These are phyloP conservation scores for Lactarius psammicola DNA, from an alignment of 768 basidiomycete species.

Conservation along the genomic window DNA sequence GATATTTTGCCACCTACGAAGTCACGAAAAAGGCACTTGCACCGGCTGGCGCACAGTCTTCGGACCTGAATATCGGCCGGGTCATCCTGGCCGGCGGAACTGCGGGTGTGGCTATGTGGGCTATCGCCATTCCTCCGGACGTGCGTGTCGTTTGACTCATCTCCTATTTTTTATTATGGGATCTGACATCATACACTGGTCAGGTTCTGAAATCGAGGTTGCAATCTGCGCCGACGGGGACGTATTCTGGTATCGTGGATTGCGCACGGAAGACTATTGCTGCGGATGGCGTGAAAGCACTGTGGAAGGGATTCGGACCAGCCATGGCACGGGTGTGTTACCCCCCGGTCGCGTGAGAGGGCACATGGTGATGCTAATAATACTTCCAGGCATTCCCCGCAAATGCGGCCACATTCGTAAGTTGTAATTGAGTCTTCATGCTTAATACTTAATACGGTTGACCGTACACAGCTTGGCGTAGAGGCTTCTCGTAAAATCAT, in stretches of 20 bases:
- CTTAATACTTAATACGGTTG: background rate
- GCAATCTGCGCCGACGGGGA: conserved; percentile 95
- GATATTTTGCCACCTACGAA: conserved; percentile 98
- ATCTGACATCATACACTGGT: background rate
- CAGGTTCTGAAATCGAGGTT: conserved; percentile 95
- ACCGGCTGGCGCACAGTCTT: conserved; percentile 73
- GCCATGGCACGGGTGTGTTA: conserved; percentile 87
- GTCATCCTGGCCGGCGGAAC: conserved; percentile 90
- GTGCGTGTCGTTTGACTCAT: conserved; percentile 47
- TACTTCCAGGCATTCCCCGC: conserved; percentile 85
- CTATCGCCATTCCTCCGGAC: conserved; percentile 94
- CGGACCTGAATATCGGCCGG: conserved; percentile 79
- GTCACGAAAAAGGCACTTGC: conserved; percentile 85
- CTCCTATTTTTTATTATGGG: background rate
- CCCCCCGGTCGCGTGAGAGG: background rate
- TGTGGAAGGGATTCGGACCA: conserved; percentile 98
- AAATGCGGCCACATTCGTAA: conserved; percentile 90
- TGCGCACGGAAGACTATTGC: conserved; percentile 91
- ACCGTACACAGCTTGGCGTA: conserved; percentile 75
- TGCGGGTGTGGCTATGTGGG: conserved; percentile 98
- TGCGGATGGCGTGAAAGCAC: conserved; percentile 76
- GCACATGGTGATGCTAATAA: background rate
- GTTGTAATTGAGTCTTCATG: conserved; percentile 33
- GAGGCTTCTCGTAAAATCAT: conserved; percentile 84
- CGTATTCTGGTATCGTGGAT: conserved; percentile 93